Conservation (phyloP, 257 asterid genomes). For the Scutellaria minor region DNA sequence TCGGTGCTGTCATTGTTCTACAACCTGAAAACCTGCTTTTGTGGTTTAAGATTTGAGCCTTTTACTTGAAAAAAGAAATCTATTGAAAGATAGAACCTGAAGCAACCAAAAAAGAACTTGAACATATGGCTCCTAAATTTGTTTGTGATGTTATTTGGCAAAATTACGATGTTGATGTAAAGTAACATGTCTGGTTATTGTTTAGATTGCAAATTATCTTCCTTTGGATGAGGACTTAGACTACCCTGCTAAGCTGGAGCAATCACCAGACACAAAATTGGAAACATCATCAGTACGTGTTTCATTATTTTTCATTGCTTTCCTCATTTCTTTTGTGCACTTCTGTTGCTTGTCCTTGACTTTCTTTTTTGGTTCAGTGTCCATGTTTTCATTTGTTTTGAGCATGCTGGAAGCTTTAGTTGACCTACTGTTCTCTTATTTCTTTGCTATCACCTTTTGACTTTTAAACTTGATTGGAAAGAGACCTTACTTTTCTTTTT, state of each 20-base stretch:
- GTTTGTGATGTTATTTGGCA: slow-evolving; percentile 23
- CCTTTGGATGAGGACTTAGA: slow-evolving; percentile 86
- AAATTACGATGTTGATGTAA: slow-evolving; percentile 16
- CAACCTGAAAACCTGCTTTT: slow-evolving; percentile 4
- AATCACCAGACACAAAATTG: slow-evolving; percentile 54
- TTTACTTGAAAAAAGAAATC: slow-evolving; percentile 17
- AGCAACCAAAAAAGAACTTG: not conserved
- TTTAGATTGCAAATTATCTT: slow-evolving; percentile 91
- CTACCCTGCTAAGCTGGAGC: slow-evolving; percentile 93
- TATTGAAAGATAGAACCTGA: not conserved
- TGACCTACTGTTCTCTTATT: slow-evolving; percentile 19
- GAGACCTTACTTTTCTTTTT: not conserved
- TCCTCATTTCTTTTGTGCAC: slow-evolving; percentile 25
- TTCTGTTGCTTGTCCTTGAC: slow-evolving; percentile 31
- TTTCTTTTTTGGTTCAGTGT: slow-evolving; percentile 17
- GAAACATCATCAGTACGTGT: slow-evolving; percentile 76
- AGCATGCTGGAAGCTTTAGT: slow-evolving; percentile 20
- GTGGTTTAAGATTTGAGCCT: slow-evolving; percentile 19
- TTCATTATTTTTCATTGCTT: slow-evolving; percentile 22
- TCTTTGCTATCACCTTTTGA: slow-evolving; percentile 12
- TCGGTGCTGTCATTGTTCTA: not conserved
- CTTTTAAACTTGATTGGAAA: slow-evolving; percentile 2
- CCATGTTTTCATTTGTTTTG: slow-evolving; percentile 22
- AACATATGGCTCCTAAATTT: slow-evolving; percentile 21
- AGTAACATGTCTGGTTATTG: slow-evolving; percentile 35